phyloP scores from a whole-genome alignment of 1,284 basidiomycete species.

The Abortiporus biennis region DNA sequence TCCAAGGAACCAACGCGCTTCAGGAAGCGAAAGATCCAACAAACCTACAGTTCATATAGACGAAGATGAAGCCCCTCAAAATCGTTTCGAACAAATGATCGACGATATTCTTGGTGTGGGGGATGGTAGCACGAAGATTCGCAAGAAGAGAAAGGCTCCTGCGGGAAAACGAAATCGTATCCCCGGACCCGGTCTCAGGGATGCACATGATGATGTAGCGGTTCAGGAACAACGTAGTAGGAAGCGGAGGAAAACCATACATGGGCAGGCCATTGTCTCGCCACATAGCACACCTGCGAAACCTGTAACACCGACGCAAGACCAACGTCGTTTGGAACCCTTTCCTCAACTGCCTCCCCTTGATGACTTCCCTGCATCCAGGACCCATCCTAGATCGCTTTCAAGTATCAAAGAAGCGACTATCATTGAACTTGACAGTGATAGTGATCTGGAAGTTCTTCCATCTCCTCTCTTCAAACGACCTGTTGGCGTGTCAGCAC shows the following conservation, averaged over 20 bases:
- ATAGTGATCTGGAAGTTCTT: too few relatives aligned
- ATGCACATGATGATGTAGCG: not conserved
- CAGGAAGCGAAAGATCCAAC: too few relatives aligned
- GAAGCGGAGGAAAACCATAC: constrained; percentile 2
- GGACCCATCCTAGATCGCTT: too few relatives aligned
- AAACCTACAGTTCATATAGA: too few relatives aligned
- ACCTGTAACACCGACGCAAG: not conserved
- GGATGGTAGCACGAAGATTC: not conserved
- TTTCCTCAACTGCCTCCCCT: constrained; percentile 1
- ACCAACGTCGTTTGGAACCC: not conserved
- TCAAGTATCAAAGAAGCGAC: too few relatives aligned
- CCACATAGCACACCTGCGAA: not conserved
- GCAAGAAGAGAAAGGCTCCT: not conserved
- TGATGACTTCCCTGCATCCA: not conserved
- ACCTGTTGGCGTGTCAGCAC: not conserved
- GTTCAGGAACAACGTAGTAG: not conserved
- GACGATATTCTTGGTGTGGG: not conserved
- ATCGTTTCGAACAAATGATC: not conserved
- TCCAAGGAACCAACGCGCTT: too few relatives aligned
- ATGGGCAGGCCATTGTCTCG: too few relatives aligned
- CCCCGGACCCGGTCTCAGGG: not conserved
- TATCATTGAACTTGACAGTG: too few relatives aligned
- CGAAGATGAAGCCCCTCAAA: not conserved
- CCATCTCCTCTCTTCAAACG: too few relatives aligned
- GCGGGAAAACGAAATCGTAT: not conserved